Percentiles rank a stretch among this genome's conserved stretches.
Evolutionary conservation across 179 eudicot genomes (phyloP).

Genomic region (Silene noctiflora): DNA sequence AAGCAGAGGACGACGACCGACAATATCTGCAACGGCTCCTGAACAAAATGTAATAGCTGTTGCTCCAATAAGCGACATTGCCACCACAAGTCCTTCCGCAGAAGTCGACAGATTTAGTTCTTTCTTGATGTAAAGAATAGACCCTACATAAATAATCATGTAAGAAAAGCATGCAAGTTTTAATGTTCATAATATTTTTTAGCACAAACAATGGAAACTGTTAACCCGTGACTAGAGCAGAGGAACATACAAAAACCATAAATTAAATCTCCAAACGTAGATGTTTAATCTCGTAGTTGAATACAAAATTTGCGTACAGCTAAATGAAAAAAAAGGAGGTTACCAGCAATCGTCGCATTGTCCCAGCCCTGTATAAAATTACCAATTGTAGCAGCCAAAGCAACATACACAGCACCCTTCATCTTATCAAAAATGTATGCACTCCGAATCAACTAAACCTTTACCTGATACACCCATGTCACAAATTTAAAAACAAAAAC

Average conservation of each 20-base stretch:
- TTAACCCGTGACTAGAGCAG: not conserved
- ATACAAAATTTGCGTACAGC: not conserved
- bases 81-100: slow-evolving; percentile 63
- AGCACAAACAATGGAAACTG: not conserved
- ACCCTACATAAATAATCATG: slow-evolving; percentile 35
- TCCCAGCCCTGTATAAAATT: slow-evolving; percentile 90
- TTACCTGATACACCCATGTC: slow-evolving; percentile 17
- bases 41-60: slow-evolving; percentile 57
- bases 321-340: slow-evolving; percentile 10
- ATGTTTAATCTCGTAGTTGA: not conserved
- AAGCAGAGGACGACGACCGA: slow-evolving; percentile 69
- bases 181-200: not conserved
- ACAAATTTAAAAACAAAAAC: not conserved
- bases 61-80: slow-evolving; percentile 69
- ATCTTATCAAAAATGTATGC: slow-evolving; percentile 31
- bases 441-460: slow-evolving; percentile 22
- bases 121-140: slow-evolving; percentile 53
- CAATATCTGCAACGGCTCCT: slow-evolving; percentile 51
- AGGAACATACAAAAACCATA: not conserved
- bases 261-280: not conserved
- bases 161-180: slow-evolving; percentile 9
- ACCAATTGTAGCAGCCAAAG: slow-evolving; percentile 78
- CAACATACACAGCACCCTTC: slow-evolving; percentile 75
- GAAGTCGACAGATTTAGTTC: slow-evolving; percentile 45
- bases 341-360: slow-evolving; percentile 89